These are phyloP conservation scores for Sisymbrium irio DNA, from an alignment of 345 rosid species.

Conservation along the genomic window DNA sequence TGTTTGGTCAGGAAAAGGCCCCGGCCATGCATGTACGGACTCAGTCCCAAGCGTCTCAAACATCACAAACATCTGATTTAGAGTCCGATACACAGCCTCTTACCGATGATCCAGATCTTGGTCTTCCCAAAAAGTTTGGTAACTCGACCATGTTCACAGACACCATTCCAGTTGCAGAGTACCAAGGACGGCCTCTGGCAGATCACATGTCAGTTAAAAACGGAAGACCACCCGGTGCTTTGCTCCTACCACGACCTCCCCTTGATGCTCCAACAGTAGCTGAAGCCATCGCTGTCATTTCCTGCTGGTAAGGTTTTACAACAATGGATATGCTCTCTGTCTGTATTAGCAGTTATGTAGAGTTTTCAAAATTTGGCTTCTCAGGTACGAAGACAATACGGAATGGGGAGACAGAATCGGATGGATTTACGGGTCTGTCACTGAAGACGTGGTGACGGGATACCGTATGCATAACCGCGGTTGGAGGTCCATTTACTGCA, in stretches of 20 bases:
- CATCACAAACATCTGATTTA: slow-evolving; percentile 35
- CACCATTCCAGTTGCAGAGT: slow-evolving; percentile 75
- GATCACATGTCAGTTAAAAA: slow-evolving; percentile 88
- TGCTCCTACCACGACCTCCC: slow-evolving; percentile 72
- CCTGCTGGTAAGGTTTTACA: slow-evolving; percentile 61
- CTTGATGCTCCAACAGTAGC: slow-evolving; percentile 96
- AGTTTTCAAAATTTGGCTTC: background rate
- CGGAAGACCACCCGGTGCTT: slow-evolving; percentile 94
- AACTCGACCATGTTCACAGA: slow-evolving; percentile 69
- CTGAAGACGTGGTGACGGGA: slow-evolving; percentile 83
- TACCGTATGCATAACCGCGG: slow-evolving; percentile 98
- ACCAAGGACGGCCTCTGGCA: slow-evolving; percentile 91
- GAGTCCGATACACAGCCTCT: slow-evolving; percentile 68
- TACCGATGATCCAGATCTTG: slow-evolving; percentile 64
- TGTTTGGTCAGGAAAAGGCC: slow-evolving; percentile 63
- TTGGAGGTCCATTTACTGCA: slow-evolving; percentile 86
- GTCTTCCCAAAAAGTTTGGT: slow-evolving; percentile 72
- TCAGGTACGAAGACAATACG: slow-evolving; percentile 77
- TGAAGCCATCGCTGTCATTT: slow-evolving; percentile 90
- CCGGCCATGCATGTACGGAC: slow-evolving; percentile 37
- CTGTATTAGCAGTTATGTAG: background rate
- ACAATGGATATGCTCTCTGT: background rate
- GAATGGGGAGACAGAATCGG: slow-evolving; percentile 90
- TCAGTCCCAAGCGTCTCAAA: slow-evolving; percentile 34
- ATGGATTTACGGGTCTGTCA: slow-evolving; percentile 68